Conservation (phyloP, 768 basidiomycete genomes). For the Macrocybe gigantea region DNA sequence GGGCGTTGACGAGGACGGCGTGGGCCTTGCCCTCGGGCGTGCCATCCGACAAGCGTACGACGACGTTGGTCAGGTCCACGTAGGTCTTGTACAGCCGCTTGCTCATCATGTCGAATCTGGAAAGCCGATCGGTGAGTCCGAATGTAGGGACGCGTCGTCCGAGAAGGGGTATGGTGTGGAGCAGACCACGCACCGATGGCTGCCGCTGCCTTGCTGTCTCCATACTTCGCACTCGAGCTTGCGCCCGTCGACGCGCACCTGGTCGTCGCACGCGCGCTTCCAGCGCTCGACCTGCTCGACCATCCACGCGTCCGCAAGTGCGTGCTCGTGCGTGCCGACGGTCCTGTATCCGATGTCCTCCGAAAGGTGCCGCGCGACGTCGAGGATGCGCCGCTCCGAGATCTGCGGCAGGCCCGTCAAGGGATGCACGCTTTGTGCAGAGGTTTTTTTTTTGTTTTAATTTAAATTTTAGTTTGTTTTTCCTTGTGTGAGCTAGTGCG, state of each 20-base stretch:
- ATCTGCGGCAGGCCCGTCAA: slow-evolving; percentile 59
- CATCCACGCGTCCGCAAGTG: slow-evolving; percentile 81
- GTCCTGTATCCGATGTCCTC: slow-evolving; percentile 89
- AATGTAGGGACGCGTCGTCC: not conserved
- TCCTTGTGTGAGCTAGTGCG: no score
- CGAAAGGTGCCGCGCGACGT: slow-evolving; percentile 60
- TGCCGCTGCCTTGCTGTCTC: slow-evolving; percentile 84
- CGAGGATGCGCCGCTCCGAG: slow-evolving; percentile 65
- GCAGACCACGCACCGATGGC: slow-evolving; percentile 60
- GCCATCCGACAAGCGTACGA: slow-evolving; percentile 81
- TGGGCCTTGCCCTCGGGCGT: slow-evolving; percentile 69
- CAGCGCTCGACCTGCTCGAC: slow-evolving; percentile 57
- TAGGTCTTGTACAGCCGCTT: slow-evolving; percentile 83
- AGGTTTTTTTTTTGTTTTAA: no score
- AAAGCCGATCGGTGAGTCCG: not conserved
- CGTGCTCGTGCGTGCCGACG: slow-evolving; percentile 87
- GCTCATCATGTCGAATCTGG: slow-evolving; percentile 89
- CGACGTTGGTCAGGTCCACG: slow-evolving; percentile 80
- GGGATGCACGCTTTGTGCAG: slow-evolving; percentile 26
- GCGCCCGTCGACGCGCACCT: slow-evolving; percentile 37
- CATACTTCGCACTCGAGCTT: slow-evolving; percentile 89
- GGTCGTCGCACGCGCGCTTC: slow-evolving; percentile 53
- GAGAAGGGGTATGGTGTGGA: not conserved
- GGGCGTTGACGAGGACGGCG: slow-evolving; percentile 82
- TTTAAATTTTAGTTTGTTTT: no score